A percentile compares a stretch with the other conserved stretches of the same genome.
Conservation (phyloP, 768 basidiomycete species). For the Amanita pallidorosea region DNA sequence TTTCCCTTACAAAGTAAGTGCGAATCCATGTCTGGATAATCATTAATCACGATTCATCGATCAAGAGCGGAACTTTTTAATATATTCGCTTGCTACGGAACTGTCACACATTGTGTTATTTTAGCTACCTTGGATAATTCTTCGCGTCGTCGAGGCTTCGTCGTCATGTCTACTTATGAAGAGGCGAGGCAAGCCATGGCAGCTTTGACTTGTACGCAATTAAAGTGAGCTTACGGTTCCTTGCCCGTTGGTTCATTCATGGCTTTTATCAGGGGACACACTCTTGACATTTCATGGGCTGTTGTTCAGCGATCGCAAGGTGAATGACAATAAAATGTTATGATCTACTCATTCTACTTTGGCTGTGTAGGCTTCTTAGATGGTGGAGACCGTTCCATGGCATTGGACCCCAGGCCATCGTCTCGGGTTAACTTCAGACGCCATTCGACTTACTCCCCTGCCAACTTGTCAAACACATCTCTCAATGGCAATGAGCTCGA, state of each 20-base stretch:
- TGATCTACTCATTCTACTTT: neutral
- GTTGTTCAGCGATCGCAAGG: conserved; percentile 83
- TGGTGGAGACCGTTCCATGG: conserved; percentile 65
- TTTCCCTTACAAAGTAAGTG: conserved; percentile 65
- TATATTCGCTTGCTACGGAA: conserved; percentile 55
- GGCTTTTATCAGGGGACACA: conserved; percentile 42
- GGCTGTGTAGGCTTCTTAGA: conserved; percentile 55
- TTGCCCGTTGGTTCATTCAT: neutral
- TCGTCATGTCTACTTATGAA: conserved; percentile 68
- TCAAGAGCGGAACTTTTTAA: conserved; percentile 44
- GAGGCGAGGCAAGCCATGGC: conserved; percentile 66
- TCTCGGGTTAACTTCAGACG: conserved; percentile 6
- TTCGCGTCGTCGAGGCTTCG: conserved; percentile 73
- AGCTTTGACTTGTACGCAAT: conserved; percentile 52
- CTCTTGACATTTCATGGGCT: conserved; percentile 78
- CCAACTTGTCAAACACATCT: conserved; percentile 24
- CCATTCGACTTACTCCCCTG: conserved; percentile 14
- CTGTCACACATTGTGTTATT: conserved; percentile 67
- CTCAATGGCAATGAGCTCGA: conserved; percentile 20
- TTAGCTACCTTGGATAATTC: conserved; percentile 78
- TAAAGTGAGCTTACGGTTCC: conserved; percentile 37
- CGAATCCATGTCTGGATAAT: neutral
- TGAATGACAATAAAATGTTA: conserved; percentile 12
- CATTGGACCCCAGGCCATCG: conserved; percentile 36
- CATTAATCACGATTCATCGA: neutral